A percentile compares a stretch with the other conserved stretches of the same genome.
phyloP scores from a whole-genome alignment of 345 rosid genomes.

The Lumnitzera littorea region DNA sequence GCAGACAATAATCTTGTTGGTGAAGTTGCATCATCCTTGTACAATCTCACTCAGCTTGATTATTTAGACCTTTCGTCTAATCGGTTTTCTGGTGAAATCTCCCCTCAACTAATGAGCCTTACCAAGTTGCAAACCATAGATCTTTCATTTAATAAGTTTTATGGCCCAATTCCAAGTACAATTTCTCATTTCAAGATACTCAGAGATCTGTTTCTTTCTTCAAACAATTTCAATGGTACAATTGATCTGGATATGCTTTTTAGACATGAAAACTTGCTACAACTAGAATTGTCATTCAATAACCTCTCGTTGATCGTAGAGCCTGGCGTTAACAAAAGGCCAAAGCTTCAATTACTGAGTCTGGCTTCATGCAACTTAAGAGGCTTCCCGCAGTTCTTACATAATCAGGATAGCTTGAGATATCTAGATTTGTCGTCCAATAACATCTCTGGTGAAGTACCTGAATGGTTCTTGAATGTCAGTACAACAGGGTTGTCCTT shows the following conservation, averaged over 20 bases:
- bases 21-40: background rate
- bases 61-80: background rate
- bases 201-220: background rate
- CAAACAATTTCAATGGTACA: constrained; percentile 5
- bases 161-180: constrained; percentile 2
- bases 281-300: background rate
- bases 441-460: constrained; percentile 5
- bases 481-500: background rate
- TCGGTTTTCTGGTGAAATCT: background rate
- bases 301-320: background rate
- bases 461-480: background rate
- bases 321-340: background rate
- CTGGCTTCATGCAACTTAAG: constrained; percentile 6
- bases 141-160: constrained; percentile 2
- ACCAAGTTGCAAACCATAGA: background rate
- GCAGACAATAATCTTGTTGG: no score
- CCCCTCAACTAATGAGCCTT: background rate
- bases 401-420: background rate
- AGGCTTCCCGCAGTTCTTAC: background rate
- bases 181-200: background rate
- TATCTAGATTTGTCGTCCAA: constrained; percentile 2
- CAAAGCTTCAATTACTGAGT: background rate
- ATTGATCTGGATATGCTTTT: background rate
- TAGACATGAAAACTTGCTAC: no score
- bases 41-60: background rate